Evolutionary conservation across 176 grass and related monocot genomes (phyloP), one percentile per base, ranked within the genome.

Genomic region (Aegilops speltoides): DNA sequence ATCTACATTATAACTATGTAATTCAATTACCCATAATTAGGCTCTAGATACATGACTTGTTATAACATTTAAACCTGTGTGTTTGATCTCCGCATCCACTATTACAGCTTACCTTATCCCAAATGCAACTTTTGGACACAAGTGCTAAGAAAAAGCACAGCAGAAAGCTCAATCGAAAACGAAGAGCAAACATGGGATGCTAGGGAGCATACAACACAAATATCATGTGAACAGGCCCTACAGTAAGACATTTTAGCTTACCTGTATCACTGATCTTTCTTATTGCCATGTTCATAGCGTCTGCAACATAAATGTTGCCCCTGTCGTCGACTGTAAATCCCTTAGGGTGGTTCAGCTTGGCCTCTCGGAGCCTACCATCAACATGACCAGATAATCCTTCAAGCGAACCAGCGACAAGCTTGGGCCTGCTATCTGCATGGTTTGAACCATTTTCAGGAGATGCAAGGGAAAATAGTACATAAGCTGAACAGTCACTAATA

Each of bases 241-340:
- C 13, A 59, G 57, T 37, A 16, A 66, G 79, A 57, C 46, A 80
- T 81, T 87, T 86, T 83, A 85, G 67, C 80, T 73, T 93, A 97
- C 97, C 97, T 77, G 92, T 54, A 88, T 97, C 83, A 78, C 92
- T 99, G 87, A 99, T 93, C 76, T 99, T 99, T 88, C 97, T 97
- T 88, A 99, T 93, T 16, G 92, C 97, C 97, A 99, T 97, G 87
- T 99, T 99, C 92, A 93, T 91, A 74, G 92, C 89, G 38, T 99
- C 97, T 31, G 97, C 97, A 64, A 99, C 90, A 91, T 99, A 99
- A 76, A 99, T 97, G 28, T 97, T 99, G 40, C 94, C 97, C 74
- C 85, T 95, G 81, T 92, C 87, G 0, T 99, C 97, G 64, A 99
- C 88, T 54, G 97, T 86, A 85, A 97, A 89, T 36, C 97, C 94